These are phyloP conservation scores for Pseudoturritis turrita DNA, from an alignment of 345 rosid species.

Conservation along the genomic window DNA sequence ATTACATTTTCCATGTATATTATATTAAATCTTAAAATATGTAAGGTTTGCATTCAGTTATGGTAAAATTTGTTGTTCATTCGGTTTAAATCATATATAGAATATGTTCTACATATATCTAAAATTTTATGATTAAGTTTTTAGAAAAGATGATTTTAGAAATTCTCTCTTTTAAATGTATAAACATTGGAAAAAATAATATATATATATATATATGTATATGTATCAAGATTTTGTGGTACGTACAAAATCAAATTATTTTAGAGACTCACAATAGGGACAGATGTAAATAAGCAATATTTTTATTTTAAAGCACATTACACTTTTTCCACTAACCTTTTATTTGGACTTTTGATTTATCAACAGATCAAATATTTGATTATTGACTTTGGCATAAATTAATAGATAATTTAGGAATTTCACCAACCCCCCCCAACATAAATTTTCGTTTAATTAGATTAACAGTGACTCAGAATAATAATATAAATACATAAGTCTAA, in stretches of 20 bases:
- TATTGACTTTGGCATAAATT: not conserved
- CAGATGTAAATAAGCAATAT: constrained; percentile 1
- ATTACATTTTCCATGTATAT: not conserved
- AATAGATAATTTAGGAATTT: not conserved
- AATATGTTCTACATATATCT: not conserved
- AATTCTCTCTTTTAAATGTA: not conserved
- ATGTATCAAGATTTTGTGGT: no score
- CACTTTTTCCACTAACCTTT: not conserved
- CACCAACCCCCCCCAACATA: not conserved
- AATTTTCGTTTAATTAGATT: not conserved
- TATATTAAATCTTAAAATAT: not conserved
- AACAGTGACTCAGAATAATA: not conserved
- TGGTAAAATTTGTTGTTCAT: not conserved
- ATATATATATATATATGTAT: no score
- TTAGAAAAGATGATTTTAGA: not conserved
- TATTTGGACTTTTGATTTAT: not conserved
- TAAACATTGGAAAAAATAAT: no score
- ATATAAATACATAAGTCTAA: not conserved
- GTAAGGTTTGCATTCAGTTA: not conserved
- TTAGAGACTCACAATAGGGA: not conserved
- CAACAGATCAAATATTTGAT: not conserved
- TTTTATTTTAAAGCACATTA: not conserved
- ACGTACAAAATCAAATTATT: not conserved
- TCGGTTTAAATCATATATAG: not conserved
- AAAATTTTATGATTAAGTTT: not conserved